A percentile compares a stretch with the other conserved stretches of the same genome.
phyloP scores from a whole-genome alignment of 2,329 filamentous ascomycete genomes.

The Truncatella angustata region DNA sequence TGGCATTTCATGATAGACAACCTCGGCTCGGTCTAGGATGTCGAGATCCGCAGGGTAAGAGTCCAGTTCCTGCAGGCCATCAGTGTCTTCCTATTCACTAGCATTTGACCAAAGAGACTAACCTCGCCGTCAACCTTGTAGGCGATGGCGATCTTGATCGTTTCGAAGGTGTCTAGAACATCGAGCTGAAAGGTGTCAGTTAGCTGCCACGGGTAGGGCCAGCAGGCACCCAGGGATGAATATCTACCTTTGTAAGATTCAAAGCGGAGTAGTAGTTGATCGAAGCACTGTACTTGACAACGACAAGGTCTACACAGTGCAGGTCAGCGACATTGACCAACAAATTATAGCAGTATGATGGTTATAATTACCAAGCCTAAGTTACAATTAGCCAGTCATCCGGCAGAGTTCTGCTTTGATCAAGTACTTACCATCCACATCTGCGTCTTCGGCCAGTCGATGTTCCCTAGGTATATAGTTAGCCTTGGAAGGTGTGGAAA shows the following conservation, averaged over 20 bases:
- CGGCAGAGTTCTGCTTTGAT: background rate
- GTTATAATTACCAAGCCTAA: conserved; percentile 15
- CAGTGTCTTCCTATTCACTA: background rate
- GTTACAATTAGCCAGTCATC: background rate
- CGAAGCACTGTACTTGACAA: conserved; percentile 61
- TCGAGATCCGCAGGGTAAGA: conserved; percentile 65
- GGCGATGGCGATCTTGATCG: conserved; percentile 70
- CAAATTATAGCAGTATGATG: conserved; percentile 11
- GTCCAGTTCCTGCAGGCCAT: conserved; percentile 42
- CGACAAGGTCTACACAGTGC: conserved; percentile 60
- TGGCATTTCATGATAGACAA: conserved; percentile 65
- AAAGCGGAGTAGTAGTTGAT: conserved; percentile 67
- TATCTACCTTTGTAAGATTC: conserved; percentile 51
- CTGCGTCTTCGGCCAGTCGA: conserved; percentile 51
- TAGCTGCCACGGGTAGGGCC: background rate
- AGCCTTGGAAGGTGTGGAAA: background rate
- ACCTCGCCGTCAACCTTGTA: conserved; percentile 52
- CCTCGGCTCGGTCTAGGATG: conserved; percentile 56
- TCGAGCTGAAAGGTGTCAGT: conserved; percentile 57
- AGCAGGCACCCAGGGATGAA: background rate
- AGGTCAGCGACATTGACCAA: background rate
- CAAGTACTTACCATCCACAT: conserved; percentile 44
- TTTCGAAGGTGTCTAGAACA: conserved; percentile 70
- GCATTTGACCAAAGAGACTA: background rate
- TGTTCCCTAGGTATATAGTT: background rate